Percentiles rank a stretch among this genome's conserved stretches.
Conservation (phyloP, 2,329 filamentous ascomycete species). For the Trichoderma hamatum region DNA sequence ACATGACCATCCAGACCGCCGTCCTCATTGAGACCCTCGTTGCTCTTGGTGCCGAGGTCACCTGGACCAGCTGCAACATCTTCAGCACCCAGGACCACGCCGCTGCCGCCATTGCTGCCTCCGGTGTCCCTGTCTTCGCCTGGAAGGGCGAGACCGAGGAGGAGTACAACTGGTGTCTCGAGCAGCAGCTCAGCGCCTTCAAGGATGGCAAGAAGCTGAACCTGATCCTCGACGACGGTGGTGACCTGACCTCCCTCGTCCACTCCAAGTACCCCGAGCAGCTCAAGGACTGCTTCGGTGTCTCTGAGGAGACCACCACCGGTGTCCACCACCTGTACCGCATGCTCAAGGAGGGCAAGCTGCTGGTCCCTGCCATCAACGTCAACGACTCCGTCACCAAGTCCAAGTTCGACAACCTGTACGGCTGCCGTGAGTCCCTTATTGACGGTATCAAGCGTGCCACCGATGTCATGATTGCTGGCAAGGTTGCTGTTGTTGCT, state of each 20-base stretch:
- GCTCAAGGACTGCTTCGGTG: conserved; percentile 97
- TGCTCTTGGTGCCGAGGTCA: conserved; percentile 94
- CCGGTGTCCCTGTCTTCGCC: conserved; percentile 82
- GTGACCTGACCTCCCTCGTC: conserved; percentile 93
- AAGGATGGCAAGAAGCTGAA: conserved; percentile 96
- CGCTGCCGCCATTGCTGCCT: conserved; percentile 92
- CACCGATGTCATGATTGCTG: conserved; percentile 99
- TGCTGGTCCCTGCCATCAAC: conserved; percentile 95
- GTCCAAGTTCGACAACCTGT: conserved; percentile 99
- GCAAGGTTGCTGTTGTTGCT: conserved; percentile 96
- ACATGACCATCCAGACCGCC: conserved; percentile 99
- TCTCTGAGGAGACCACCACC: conserved; percentile 99
- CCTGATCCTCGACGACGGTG: conserved; percentile 98
- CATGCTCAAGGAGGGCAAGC: conserved; percentile 89
- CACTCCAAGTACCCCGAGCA: conserved; percentile 98
- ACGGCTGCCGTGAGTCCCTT: conserved; percentile 98
- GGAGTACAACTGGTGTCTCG: conserved; percentile 99
- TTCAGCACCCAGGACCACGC: conserved; percentile 99
- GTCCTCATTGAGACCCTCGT: conserved; percentile 98
- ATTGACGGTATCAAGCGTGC: conserved; percentile 99
- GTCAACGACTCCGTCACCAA: conserved; percentile 99
- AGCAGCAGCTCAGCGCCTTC: conserved; percentile 97
- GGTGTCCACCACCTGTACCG: conserved; percentile 99
- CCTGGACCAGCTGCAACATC: conserved; percentile 99
- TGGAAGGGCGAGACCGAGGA: conserved; percentile 95